Evolutionary conservation across 495 filamentous ascomycete genomes (phyloP).

Genomic region (Friedmanniomyces endolithicus): DNA sequence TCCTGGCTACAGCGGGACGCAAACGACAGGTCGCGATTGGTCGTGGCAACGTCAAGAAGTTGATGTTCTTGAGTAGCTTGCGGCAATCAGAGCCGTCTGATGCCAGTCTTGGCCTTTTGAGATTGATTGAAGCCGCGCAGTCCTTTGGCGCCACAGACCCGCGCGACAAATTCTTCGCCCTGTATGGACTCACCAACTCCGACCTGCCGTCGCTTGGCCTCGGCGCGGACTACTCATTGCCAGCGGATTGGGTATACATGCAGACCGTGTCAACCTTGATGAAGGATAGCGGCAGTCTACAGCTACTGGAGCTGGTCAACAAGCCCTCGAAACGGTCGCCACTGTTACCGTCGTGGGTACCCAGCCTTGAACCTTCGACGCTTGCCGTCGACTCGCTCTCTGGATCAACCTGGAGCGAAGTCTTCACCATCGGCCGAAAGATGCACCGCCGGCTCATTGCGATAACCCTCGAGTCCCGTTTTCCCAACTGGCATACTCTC

Average conservation of each 20-base stretch:
- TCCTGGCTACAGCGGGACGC: neutral
- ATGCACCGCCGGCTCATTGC: neutral
- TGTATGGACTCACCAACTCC: neutral
- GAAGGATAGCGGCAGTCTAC: neutral
- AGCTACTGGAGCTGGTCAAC: neutral
- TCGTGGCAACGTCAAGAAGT: neutral
- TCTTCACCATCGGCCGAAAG: neutral
- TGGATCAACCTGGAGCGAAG: neutral
- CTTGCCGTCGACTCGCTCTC: neutral
- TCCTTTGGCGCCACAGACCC: neutral
- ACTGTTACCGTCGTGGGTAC: neutral
- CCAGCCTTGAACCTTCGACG: neutral
- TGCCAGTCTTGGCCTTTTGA: neutral
- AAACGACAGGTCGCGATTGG: neutral
- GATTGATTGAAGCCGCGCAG: neutral
- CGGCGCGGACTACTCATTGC: neutral
- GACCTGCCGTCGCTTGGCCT: neutral
- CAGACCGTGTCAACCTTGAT: neutral
- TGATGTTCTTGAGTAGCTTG: neutral
- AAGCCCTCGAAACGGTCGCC: neutral
- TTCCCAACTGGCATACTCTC: neutral
- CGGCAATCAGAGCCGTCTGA: neutral
- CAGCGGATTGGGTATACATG: neutral
- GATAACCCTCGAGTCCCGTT: neutral
- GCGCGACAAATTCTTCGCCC: neutral